phyloP scores from a whole-genome alignment of 1,284 basidiomycete genomes.

The Moesziomyces sp. region DNA sequence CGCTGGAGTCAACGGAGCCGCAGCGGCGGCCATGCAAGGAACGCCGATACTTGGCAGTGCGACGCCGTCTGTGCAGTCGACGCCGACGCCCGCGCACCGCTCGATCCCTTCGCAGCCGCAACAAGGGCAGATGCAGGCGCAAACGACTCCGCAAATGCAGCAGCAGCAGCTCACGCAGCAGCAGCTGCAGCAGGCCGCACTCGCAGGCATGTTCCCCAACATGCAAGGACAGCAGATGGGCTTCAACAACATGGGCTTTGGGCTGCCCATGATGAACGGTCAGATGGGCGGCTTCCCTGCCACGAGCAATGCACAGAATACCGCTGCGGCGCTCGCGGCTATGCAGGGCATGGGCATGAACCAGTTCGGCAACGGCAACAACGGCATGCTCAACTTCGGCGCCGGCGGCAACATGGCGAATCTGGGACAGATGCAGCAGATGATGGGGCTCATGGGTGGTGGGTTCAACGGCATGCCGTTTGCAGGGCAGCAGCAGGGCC shows the following conservation, averaged over 20 bases:
- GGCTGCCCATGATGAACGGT: conserved; percentile 40
- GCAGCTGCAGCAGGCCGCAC: conserved; percentile 24
- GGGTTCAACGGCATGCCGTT: conserved; percentile 23
- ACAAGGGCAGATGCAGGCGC: conserved; percentile 12
- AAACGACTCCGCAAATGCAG: conserved; percentile 6
- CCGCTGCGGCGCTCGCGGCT: conserved; percentile 27
- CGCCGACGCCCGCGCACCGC: conserved; percentile 42
- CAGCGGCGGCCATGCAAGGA: conserved; percentile 15
- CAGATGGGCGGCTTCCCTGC: conserved; percentile 14
- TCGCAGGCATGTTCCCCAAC: conserved; percentile 22
- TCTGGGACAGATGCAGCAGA: conserved; percentile 38
- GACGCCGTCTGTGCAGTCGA: conserved; percentile 40
- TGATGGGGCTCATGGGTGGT: conserved; percentile 43
- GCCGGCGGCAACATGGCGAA: conserved; percentile 8
- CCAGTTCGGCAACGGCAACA: conserved; percentile 16
- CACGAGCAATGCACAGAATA: conserved; percentile 21
- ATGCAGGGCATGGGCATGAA: conserved; percentile 34
- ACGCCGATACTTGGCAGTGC: conserved; percentile 42
- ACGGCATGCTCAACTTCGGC: conserved; percentile 16
- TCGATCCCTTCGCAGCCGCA: conserved; percentile 36
- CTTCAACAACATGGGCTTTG: conserved; percentile 11
- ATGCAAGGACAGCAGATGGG: conserved; percentile 22
- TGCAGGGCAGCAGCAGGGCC: conserved; percentile 14
- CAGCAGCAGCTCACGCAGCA: conserved; percentile 26
- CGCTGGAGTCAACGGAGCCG: neutral